Base-by-base conservation (phyloP, 768 basidiomycete species). In the Suillus placidus region DNA sequence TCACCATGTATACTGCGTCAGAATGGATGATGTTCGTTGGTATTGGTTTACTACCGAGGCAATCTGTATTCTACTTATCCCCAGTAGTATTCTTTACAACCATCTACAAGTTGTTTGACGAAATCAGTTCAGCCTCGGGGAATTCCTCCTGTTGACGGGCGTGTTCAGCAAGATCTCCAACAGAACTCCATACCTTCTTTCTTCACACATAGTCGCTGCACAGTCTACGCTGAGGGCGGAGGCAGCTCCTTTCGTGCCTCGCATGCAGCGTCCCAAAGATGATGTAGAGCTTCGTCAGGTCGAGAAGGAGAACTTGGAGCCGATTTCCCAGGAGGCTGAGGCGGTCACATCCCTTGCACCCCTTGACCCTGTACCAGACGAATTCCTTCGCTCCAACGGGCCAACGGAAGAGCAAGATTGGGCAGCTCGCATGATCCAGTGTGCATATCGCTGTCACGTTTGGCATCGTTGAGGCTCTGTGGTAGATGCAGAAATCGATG, bases 101-200 rank as follows among this genome's bases (percentile, higher is more conserved):
- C 6, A 47, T 47, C 45, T n/a, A 45, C 45, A n/a, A n/a, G 20
- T n/a, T 45, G 45, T n/a, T 45, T 45, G 45, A 45, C 9, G 45
- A 45, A 45, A 45, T n/a, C 9, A 45, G 43, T 10, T n/a, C 20
- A 45, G 20, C 20, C 43, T n/a, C 45, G 2, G 9, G 2, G 18
- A 43, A 43, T 43, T 43, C 18, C 42, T 43, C 18, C 45, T 45
- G 10, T 45, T 18, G 42, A 42, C 42, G 14, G 40, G 5, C 6
- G 40, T 40, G 40, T 40, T 43, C 42, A 18, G 42, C 16, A 18
- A 18, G 42, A 18, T 43, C 42, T 18, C 42, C 6, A 43, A 42
- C 16, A 42, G 42, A 18, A 72, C 81, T 20, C 76, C 74, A 0
- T 57, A 45, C 16, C 61, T 80, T n/a, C 60, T 81, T 8, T 67